These are phyloP conservation scores for Aegilops sharonensis DNA, from an alignment of 176 grass and related monocot species.

Conservation along the genomic window DNA sequence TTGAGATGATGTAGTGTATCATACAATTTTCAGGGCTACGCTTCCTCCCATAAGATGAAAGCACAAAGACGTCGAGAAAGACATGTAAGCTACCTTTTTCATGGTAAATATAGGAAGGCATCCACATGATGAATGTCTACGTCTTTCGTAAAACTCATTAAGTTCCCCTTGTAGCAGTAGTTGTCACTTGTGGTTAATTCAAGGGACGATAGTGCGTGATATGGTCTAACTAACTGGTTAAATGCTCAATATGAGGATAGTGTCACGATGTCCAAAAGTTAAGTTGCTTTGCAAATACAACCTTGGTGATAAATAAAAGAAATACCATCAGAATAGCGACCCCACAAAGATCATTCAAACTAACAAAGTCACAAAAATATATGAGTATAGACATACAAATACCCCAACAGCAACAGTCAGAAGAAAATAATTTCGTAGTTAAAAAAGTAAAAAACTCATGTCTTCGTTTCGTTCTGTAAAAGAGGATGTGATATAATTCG, in stretches of 20 bases:
- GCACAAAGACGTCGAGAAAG: background rate
- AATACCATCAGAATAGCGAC: background rate
- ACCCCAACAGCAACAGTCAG: background rate
- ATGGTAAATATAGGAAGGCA: background rate
- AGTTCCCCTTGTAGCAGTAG: background rate
- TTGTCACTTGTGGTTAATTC: background rate
- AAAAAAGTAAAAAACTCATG: background rate
- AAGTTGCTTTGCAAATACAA: background rate
- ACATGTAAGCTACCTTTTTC: background rate
- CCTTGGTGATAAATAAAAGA: constrained; percentile 6
- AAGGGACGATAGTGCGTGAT: background rate
- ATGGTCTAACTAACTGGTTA: background rate
- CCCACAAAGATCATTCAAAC: background rate
- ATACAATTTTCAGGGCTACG: background rate
- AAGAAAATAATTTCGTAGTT: background rate
- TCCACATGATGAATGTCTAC: background rate
- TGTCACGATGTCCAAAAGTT: background rate
- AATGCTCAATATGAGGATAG: background rate
- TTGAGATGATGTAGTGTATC: background rate
- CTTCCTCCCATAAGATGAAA: constrained; percentile 1
- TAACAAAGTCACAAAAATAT: background rate
- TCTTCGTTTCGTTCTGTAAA: background rate
- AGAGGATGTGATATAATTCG: background rate
- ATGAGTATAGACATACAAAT: background rate
- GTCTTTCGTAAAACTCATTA: background rate